Percentiles rank a stretch among this genome's conserved stretches.
These are phyloP conservation scores for Hydrangea macrophylla DNA, from an alignment of 148 eudicot genomes.

Conservation along the genomic window DNA sequence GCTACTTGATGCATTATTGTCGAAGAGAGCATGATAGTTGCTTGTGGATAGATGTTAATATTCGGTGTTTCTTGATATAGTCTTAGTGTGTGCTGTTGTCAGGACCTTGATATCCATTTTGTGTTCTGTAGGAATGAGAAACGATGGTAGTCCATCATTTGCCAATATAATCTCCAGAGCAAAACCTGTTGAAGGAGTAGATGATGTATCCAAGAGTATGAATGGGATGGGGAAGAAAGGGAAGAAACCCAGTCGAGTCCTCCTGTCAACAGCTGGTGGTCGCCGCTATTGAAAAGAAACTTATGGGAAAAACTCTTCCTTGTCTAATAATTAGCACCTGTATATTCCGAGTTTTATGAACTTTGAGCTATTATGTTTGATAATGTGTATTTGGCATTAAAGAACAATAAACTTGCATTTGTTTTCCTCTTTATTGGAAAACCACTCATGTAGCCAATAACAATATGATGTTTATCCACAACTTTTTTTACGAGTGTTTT, in stretches of 20 bases:
- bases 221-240: slow-evolving; percentile 75
- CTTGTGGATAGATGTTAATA: no score
- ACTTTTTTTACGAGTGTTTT: no score
- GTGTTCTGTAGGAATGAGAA: slow-evolving; percentile 40
- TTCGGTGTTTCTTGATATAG: neutral
- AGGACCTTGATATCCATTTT: no score
- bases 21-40: no score
- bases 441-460: no score
- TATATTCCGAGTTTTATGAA: neutral
- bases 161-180: slow-evolving; percentile 70
- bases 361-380: neutral
- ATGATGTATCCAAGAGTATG: slow-evolving; percentile 31
- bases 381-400: neutral
- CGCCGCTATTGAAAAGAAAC: slow-evolving; percentile 84
- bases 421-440: no score
- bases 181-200: slow-evolving; percentile 34
- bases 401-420: neutral
- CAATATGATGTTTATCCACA: no score
- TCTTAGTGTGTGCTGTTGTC: no score
- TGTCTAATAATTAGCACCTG: neutral
- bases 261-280: slow-evolving; percentile 84
- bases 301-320: no score
- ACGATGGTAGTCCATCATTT: slow-evolving; percentile 54
- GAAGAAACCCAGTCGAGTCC: slow-evolving; percentile 76
- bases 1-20: no score